Percentiles rank a stretch among this genome's conserved stretches.
phyloP scores from a whole-genome alignment of 306 rosid species.

The Castanea crenata region DNA sequence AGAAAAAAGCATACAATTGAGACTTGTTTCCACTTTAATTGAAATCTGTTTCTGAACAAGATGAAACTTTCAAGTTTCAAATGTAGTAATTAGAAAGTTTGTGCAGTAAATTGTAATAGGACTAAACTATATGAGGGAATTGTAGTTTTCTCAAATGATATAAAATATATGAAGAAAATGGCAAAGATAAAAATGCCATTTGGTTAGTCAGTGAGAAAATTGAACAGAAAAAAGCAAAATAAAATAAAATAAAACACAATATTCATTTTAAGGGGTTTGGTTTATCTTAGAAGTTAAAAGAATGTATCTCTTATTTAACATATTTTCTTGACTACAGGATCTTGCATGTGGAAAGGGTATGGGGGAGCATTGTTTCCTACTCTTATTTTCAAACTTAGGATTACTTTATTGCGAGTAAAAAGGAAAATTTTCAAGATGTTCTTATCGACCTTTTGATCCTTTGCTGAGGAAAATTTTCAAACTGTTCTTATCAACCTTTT shows the following conservation, averaged over 20 bases:
- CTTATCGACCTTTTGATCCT: conserved; percentile 15
- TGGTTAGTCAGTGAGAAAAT: background rate
- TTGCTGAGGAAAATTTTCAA: conserved; percentile 25
- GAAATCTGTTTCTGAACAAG: too few species aligned
- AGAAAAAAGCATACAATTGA: background rate
- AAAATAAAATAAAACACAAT: background rate
- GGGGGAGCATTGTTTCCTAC: background rate
- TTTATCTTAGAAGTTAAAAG: background rate
- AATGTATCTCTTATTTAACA: background rate
- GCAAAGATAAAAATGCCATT: background rate
- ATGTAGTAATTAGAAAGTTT: too few species aligned
- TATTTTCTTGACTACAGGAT: background rate
- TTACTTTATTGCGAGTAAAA: conserved; percentile 9
- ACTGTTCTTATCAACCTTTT: conserved; percentile 20
- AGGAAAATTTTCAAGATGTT: conserved; percentile 16
- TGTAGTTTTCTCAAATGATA: too few species aligned
- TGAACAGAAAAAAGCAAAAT: too few species aligned
- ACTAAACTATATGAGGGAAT: too few species aligned
- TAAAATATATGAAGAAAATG: background rate
- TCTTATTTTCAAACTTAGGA: conserved; percentile 25
- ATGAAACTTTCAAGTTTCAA: too few species aligned
- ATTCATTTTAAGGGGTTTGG: background rate
- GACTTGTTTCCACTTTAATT: too few species aligned
- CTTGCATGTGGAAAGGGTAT: background rate
- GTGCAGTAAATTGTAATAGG: too few species aligned